Base-by-base conservation (phyloP, 1,284 basidiomycete genomes). In the Mycena sp. region DNA sequence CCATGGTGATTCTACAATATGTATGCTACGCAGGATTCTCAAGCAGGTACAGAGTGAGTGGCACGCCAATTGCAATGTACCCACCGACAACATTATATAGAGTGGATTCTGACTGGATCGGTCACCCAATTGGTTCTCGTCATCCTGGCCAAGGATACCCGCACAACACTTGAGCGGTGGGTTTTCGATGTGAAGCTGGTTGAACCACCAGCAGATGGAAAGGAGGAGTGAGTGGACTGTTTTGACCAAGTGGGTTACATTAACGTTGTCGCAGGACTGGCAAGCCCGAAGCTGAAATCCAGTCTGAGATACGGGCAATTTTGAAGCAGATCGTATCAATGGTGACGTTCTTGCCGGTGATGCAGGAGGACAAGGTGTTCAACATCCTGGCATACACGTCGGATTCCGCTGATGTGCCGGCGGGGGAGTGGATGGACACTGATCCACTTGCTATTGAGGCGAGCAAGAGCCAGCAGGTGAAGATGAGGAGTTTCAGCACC, bases 321-420 rank as follows among this genome's bases (percentile, higher is more conserved):
- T 88, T 99, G 76, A 98, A 99, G 81, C 98, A 99, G 78, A 99
- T 99, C 74, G 96, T 98, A 43, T 95, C 95, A 49, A 94, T 91
- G 71, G 95, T 96, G 68, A 98, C 97, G 16, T 99, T 98, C 79
- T 82, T 99, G 58, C 97, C 97, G 0, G 92, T 96, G 61, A 92
- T 99, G 51, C 93, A 98, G 70, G 95, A 98, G 77, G 92, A 94
- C 29, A 99, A 96, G 72, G 88, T 91, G 75, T 96, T 99, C 86
- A 98, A 97, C 70, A 96, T 99, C 69, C 85, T 99, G 45, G 95
- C 94, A 5, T 99, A 99, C 78, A 98, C 95, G 1, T 89, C 89
- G 23, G 90, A 92, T 58, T 93, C 91, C 37, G 92, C 92, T 11
- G 91, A 96, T 70, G 88, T 96, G 1, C 95, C 96, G 41, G 92